Evolutionary conservation across 106 monocot species (phyloP).

Genomic region (Acorus gramineus): DNA sequence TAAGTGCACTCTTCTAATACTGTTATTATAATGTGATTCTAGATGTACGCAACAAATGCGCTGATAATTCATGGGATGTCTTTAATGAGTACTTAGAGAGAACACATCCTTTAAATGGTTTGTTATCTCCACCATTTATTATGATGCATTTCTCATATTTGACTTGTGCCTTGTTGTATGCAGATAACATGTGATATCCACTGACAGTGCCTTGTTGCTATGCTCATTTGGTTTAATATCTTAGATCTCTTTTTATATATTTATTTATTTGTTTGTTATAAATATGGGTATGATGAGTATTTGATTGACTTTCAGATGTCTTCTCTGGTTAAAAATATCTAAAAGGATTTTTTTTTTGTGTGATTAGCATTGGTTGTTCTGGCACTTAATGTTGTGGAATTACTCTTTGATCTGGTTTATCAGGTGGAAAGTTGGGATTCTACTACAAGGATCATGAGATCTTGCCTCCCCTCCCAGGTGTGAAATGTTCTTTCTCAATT

Average conservation of each 20-base stretch:
- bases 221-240: neutral
- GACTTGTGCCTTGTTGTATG: too few species aligned
- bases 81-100: conserved; percentile 47
- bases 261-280: neutral
- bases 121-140: neutral
- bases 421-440: conserved; percentile 91
- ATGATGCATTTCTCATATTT: too few species aligned
- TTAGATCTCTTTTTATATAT: conserved; percentile 12
- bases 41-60: conserved; percentile 59
- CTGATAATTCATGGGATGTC: conserved; percentile 58
- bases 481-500: neutral
- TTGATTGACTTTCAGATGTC: too few species aligned
- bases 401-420: neutral
- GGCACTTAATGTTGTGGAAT: neutral
- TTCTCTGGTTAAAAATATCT: too few species aligned
- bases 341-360: too few species aligned
- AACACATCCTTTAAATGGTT: conserved; percentile 46
- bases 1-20: conserved; percentile 1
- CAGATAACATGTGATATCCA: too few species aligned
- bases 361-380: neutral
- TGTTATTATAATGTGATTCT: conserved; percentile 6
- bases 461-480: conserved; percentile 82
- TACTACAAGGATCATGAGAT: conserved; percentile 96
- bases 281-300: neutral
- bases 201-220: neutral